Evolutionary conservation across 2,329 filamentous ascomycete species (phyloP), one percentile per base, ranked within the genome.

Genomic region (Colletotrichum sp.): DNA sequence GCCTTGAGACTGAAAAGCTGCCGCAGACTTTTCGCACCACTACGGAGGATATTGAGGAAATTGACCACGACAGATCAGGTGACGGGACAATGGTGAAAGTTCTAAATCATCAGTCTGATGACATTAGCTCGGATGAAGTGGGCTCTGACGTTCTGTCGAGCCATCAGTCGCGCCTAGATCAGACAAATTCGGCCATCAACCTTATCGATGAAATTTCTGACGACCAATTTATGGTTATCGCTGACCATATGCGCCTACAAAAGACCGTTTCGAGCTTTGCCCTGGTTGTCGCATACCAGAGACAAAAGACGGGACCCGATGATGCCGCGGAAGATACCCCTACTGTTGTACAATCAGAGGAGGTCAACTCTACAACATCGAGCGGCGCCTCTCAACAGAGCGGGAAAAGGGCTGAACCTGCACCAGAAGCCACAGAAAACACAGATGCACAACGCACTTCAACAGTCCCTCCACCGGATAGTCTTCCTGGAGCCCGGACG

Each of bases 71-170:
- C 8, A 3, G 4, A n/a, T 44, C 39, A 6, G 9, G 1, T 44
- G 6, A 4, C 18, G 1, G 3, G 16, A 2, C 18, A 0, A 6
- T n/a, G 39, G 18, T 44, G 9, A 44, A 18, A 44, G 1, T 2
- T 44, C 8, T n/a, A 2, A 1, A 44, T 6, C 5, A 15, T 44
- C 18, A 44, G 0, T 18, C 9, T n/a, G 39, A 0, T 3, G 18
- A 44, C 39, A 1, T 1, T 7, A 44, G 18, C 39, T 44, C 39
- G 16, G 9, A 39, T 44, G 39, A 1, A 18, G 39, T 3, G 16
- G 5, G 18, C 5, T 44, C 0, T 3, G 9, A n/a, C 9, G 0
- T 44, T 10, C 16, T 44, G 0, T 1, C 18, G 5, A 10, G 18
- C 0, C 7, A n/a, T n/a, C 18, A 10, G 18, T 12, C 39, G 39